Evolutionary conservation across 345 rosid genomes (phyloP).

Genomic region (Zanthoxylum bungeanum): DNA sequence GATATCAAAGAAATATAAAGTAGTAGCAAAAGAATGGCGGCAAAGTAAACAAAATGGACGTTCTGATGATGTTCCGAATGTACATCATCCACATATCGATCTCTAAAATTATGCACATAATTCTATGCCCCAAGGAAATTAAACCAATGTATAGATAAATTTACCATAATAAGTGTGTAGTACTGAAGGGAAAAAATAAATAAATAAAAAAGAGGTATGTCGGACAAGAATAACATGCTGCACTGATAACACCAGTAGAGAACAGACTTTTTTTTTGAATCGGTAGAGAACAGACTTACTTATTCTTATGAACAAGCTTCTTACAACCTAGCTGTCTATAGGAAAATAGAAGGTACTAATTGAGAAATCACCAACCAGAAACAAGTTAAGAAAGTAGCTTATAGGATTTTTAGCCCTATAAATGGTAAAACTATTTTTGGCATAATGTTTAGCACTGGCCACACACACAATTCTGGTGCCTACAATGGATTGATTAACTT

Average conservation of each 20-base stretch:
- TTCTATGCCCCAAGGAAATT: neutral
- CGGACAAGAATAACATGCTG: neutral
- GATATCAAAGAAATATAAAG: conserved; percentile 6
- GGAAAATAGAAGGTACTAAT: too few relatives aligned
- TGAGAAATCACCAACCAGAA: too few relatives aligned
- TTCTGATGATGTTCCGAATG: neutral
- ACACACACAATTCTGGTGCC: neutral
- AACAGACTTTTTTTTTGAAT: neutral
- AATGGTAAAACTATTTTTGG: neutral
- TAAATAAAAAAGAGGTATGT: too few relatives aligned
- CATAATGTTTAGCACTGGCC: neutral
- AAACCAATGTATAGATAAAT: neutral
- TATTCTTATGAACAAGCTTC: neutral
- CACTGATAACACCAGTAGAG: neutral
- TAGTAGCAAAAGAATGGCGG: neutral
- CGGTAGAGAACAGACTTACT: too few relatives aligned
- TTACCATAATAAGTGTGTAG: neutral
- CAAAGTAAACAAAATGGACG: neutral
- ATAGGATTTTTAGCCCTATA: neutral
- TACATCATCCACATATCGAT: neutral
- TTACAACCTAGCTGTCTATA: neutral
- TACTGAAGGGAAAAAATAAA: neutral
- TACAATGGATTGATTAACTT: neutral
- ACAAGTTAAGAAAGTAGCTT: too few relatives aligned
- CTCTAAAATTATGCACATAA: neutral